Evolutionary conservation across 1,139 yeast species (phyloP), one percentile per base, ranked within the genome.

Genomic region (Meyerozyma carpophila): DNA sequence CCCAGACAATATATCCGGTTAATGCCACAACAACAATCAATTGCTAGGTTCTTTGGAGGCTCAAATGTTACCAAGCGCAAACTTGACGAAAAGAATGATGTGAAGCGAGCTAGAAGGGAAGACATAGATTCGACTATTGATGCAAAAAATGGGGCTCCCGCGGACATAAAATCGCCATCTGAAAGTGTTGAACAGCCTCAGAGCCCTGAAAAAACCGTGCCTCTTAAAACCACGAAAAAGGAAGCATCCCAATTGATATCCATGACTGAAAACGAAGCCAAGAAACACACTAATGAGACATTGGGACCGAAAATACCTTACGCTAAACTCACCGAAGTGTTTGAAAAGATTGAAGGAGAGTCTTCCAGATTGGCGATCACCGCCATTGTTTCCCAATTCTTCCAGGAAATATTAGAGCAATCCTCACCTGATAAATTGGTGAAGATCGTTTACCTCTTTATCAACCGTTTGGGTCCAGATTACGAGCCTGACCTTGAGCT

Each of bases 381-480:
- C 18, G 81, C 88, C 39, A 67, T 80, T 44, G 81, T 93, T 31
- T 77, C 95, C 0, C 82, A 79, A 40, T 84, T 89, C 58, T 85
- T 87, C 56, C 63, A 76, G 20, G 75, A 79, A 39, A 81, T 88
- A 1, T 68, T 91, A 43, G 63, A 74, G 39, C 70, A 75, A 24
- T 72, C 81, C 9, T 55, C 65, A 18, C 82, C 88, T 1, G 68
- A 73, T 13, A 82, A 79, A 41, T 66, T 93, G 45, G 75, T 87
- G 4, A 79, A 78, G 47, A 81, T 88, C 1, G 86, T 91, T 1
- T 93, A 91, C 55, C 72, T 93, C 14, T 87, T 86, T 62, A 90
- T 91, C 57, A 91, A 91, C 59, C 70, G 94, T 44, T 70, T 93
- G 13, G 97, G 98, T 0, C 98, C 98, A 0, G 98, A 93, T 59